Conservation (phyloP, 345 rosid species). For the Salix caprea region DNA sequence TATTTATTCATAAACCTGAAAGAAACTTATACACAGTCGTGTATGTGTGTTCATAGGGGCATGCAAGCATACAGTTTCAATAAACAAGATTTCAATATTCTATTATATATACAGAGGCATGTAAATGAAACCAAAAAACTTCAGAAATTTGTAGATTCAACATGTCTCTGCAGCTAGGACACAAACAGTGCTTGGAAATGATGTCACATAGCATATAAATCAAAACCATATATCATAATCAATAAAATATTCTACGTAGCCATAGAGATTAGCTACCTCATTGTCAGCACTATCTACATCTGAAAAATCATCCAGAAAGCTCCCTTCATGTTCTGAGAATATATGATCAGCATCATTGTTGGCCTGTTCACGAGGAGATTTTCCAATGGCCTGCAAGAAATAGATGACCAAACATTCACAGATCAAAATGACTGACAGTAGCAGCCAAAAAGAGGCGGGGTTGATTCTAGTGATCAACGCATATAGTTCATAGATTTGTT, state of each 20-base stretch:
- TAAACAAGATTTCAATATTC: no score
- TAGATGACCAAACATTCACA: background rate
- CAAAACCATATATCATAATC: background rate
- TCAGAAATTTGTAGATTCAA: no score
- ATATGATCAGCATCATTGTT: slow-evolving; percentile 33
- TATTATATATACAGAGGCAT: no score
- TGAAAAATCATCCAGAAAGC: slow-evolving; percentile 45
- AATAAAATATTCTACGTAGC: background rate
- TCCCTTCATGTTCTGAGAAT: slow-evolving; percentile 49
- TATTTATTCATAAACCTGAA: no score
- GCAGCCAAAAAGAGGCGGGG: background rate
- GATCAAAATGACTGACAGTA: background rate
- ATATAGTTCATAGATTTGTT: background rate
- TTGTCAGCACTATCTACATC: slow-evolving; percentile 46
- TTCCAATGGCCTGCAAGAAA: slow-evolving; percentile 51
- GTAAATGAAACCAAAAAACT: no score
- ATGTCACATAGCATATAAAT: background rate
- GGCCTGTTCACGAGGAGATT: slow-evolving; percentile 33
- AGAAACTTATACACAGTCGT: no score
- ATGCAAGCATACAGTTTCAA: no score
- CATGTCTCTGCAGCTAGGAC: no score
- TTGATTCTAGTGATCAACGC: background rate
- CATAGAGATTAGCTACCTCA: slow-evolving; percentile 45
- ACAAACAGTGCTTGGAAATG: background rate
- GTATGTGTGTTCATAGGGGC: no score